Evolutionary conservation across 352 stramenopile species (phyloP), one percentile per base, ranked within the genome.

Genomic region (Halophytophthora batemanensis): DNA sequence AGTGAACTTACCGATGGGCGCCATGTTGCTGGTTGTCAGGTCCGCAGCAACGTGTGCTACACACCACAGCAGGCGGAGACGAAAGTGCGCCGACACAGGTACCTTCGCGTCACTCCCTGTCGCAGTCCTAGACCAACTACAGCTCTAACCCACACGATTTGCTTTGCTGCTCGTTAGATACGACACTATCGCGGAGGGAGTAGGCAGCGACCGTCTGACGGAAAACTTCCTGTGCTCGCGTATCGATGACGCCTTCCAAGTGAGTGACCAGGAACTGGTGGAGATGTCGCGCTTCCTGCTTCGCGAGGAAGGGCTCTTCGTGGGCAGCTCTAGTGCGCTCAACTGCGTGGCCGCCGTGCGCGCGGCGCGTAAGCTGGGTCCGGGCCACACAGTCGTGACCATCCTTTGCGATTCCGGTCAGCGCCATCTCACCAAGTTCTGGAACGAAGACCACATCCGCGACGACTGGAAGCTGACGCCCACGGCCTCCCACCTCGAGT

Each of bases 221-320:
- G 74, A 86, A 28, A 99, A 99, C 69, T 98, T 99, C 61, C 52
- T 81, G 21, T 72, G 86, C 10, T 96, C 95, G 11, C 71, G 88
- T 28, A 86, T 96, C 45, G 89, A 97, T 57, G 83, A 91, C 55
- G 88, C 87, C 8, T 85, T 93, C 66, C 69, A 73, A 45, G 91
- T 98, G 37, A 82, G 78, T 2, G 95, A 99, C 80, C 79, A 98
- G 59, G 93, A 99, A 64, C 96, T 96, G 8, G 86, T 99, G 4
- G 84, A 98, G 51, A 99, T 99, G 96, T 96, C 96, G 31, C 96
- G 98, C 56, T 98, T 95, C 64, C 61, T 99, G 14, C 69, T 99
- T 33, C 75, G 74, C 22, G 81, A 98, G 22, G 97, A 99, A 67
- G 97, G 97, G 0, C 69, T 99, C 47, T 98, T 98, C 64, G 94